Evolutionary conservation across 2,329 filamentous ascomycete species (phyloP).

Genomic region (Teratosphaeria destructans): DNA sequence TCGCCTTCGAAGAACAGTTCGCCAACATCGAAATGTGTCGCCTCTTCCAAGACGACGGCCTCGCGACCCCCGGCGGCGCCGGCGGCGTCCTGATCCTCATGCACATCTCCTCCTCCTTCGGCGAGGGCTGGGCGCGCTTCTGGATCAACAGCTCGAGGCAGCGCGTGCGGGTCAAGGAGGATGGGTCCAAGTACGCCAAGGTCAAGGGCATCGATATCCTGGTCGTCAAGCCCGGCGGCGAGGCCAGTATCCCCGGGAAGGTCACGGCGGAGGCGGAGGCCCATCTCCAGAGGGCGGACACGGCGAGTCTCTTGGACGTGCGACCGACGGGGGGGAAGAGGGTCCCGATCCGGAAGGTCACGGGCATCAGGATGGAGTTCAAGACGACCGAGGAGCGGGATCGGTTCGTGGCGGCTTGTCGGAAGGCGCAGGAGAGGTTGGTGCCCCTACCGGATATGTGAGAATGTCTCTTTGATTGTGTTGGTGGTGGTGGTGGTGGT

Average conservation of each 20-base stretch:
- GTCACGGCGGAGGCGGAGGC: slow-evolving; percentile 1
- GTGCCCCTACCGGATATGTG: slow-evolving; percentile 28
- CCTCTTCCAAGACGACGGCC: slow-evolving; percentile 35
- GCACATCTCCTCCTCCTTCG: slow-evolving; percentile 34
- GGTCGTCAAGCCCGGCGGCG: slow-evolving; percentile 22
- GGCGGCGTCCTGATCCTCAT: slow-evolving; percentile 35
- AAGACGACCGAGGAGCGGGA: slow-evolving; percentile 31
- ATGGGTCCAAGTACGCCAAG: slow-evolving; percentile 29
- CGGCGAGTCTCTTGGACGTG: slow-evolving; percentile 23
- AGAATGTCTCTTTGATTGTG: not conserved
- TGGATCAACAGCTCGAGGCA: slow-evolving; percentile 32
- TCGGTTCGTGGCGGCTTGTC: slow-evolving; percentile 29
- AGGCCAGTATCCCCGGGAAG: slow-evolving; percentile 2
- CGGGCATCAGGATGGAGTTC: slow-evolving; percentile 35
- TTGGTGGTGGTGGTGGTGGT: not conserved
- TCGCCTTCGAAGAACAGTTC: slow-evolving; percentile 39
- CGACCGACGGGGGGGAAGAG: slow-evolving; percentile 14
- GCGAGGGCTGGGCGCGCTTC: slow-evolving; percentile 33
- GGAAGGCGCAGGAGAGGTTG: slow-evolving; percentile 28
- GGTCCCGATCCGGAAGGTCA: slow-evolving; percentile 26
- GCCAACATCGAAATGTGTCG: slow-evolving; percentile 38
- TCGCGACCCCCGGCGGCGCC: slow-evolving; percentile 21
- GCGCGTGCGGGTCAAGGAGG: slow-evolving; percentile 32
- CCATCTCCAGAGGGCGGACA: slow-evolving; percentile 18
- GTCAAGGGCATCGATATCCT: slow-evolving; percentile 33